phyloP scores from a whole-genome alignment of 1,284 basidiomycete genomes.

The Volvariella volvacea region DNA sequence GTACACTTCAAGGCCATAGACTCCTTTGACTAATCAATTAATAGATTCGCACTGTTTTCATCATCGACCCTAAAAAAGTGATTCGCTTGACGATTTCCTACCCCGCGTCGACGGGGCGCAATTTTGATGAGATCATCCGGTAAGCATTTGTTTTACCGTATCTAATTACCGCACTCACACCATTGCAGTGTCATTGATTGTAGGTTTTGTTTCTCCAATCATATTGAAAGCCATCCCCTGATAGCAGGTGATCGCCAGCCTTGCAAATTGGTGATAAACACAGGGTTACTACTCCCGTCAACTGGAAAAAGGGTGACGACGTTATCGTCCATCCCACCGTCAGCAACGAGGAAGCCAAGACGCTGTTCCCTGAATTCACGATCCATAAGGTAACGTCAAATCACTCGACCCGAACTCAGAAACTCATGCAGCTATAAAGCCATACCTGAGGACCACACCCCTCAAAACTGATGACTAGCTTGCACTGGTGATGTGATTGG shows the following conservation, averaged over 20 bases:
- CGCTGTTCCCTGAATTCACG: conserved; percentile 72
- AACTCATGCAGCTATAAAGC: conserved; percentile 27
- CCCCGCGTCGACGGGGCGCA: conserved; percentile 81
- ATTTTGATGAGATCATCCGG: conserved; percentile 88
- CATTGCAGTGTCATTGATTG: conserved; percentile 34
- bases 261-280: conserved; percentile 94
- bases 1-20: conserved; percentile 7
- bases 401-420: conserved; percentile 5
- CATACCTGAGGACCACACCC: conserved; percentile 74
- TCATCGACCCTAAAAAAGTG: conserved; percentile 89
- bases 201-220: conserved; percentile 13
- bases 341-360: conserved; percentile 82
- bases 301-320: conserved; percentile 92
- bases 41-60: conserved; percentile 91
- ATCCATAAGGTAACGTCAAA: conserved; percentile 65
- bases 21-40: conserved; percentile 9
- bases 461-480: conserved; percentile 40
- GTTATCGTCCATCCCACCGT: conserved; percentile 95
- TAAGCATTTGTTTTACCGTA: conserved; percentile 20
- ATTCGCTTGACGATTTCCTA: conserved; percentile 90
- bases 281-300: conserved; percentile 80
- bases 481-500: too few relatives aligned
- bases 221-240: too few relatives aligned
- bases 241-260: conserved; percentile 29
- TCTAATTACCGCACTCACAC: too few relatives aligned